Evolutionary conservation across 2,329 filamentous ascomycete genomes (phyloP), one percentile per base, ranked within the genome.

Genomic region (Bimuria novae-zelandiae): DNA sequence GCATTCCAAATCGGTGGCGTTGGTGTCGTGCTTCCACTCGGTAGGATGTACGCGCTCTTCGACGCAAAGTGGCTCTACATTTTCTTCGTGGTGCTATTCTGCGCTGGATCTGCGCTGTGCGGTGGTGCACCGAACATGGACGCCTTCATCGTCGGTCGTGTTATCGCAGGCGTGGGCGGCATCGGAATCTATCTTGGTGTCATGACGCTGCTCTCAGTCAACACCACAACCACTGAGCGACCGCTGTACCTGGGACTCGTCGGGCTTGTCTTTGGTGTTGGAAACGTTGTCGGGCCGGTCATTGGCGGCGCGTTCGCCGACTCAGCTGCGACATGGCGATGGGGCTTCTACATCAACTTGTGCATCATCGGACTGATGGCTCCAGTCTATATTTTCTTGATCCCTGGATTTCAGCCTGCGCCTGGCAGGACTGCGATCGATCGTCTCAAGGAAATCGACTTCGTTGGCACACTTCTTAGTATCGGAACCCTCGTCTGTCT

Each of bases 41-140:
- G 73, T 1, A 74, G 74, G n/a, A 45, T 72, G 0, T 81, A 77
- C 47, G 70, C 64, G 1, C 65, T 71, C 1, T 81, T 81, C 62
- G 70, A 80, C 41, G 68, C 72, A 3, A 82, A 82, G 59, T 77
- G 69, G 69, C 51, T 78, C 14, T 75, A 70, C 39, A 60, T 76
- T 17, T 35, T 16, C 8, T 40, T 39, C 23, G 5, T 58, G 2
- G 29, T 71, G 8, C 45, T 70, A 11, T 74, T 75, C 49, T 52
- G 59, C 29, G 64, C 56, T n/a, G 73, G 68, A 4, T 67, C 60
- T 29, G 64, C 70, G 4, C 44, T 75, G 8, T 75, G 72, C 51
- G 71, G 68, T 21, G 67, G 52, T 19, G 68, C 70, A 3, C 65
- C 67, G 0, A 62, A 53, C 17, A 73, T 75, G 43, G 53, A 63